These are phyloP conservation scores for Ophiocordyceps camponoti-floridani DNA, from an alignment of 2,329 filamentous ascomycete species.

Conservation along the genomic window DNA sequence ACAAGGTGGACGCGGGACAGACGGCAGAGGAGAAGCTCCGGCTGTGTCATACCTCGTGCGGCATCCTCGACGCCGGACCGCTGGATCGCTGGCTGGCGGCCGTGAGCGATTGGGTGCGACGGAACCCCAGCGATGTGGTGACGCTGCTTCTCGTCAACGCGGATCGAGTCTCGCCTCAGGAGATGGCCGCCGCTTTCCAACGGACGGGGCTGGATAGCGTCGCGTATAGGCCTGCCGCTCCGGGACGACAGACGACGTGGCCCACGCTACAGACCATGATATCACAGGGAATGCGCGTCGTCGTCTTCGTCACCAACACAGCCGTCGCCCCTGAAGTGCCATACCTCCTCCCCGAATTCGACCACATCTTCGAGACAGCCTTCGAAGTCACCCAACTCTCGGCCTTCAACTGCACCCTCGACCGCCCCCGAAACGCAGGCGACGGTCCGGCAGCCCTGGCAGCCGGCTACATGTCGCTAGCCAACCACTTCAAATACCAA, in stretches of 20 bases:
- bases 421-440: constrained; percentile 39
- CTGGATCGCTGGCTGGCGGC: constrained; percentile 43
- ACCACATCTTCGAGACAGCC: constrained; percentile 53
- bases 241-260: constrained; percentile 33
- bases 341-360: constrained; percentile 46
- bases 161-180: constrained; percentile 34
- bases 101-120: constrained; percentile 52
- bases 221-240: constrained; percentile 36
- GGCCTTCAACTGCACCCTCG: constrained; percentile 55
- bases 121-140: constrained; percentile 56
- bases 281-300: constrained; percentile 40
- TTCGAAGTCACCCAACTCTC: constrained; percentile 43
- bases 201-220: constrained; percentile 41
- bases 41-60: constrained; percentile 54
- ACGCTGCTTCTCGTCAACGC: constrained; percentile 59
- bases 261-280: constrained; percentile 58
- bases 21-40: constrained; percentile 24
- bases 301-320: constrained; percentile 49
- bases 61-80: constrained; percentile 49
- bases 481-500: constrained; percentile 68
- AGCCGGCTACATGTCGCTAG: constrained; percentile 45
- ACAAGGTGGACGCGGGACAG: constrained; percentile 29
- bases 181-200: constrained; percentile 36
- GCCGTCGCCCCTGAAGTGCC: constrained; percentile 22
- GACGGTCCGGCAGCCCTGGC: constrained; percentile 33